Evolutionary conservation across 2,329 filamentous ascomycete genomes (phyloP), one percentile per base, ranked within the genome.

Genomic region (Domatiomyces globalis): DNA sequence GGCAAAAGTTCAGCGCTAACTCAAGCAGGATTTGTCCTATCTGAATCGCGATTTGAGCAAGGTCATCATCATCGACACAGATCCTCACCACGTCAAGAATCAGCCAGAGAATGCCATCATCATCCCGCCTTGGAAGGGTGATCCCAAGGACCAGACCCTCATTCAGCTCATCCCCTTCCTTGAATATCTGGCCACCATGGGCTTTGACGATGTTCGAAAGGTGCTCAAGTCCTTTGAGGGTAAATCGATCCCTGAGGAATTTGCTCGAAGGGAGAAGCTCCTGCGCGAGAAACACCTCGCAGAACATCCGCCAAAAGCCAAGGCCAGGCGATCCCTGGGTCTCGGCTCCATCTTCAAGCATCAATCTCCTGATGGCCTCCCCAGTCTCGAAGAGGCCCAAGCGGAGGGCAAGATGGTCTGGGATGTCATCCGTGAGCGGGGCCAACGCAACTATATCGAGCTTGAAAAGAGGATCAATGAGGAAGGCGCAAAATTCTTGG

Each of bases 61-160:
- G 72, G 87, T 94, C 47, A 87, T 98, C 65, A 82, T 98, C 61
- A 78, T 98, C 63, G 92, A 98, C 67, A 95, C 87, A 46, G 83
- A 94, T 58, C 71, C 83, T 42, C 73, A 79, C 43, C 87, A 95
- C 63, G 86, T 90, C 54, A 84, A 85, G 62, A 79, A 84, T 58
- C 92, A 98, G 65, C 92, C 92, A n/a, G 87, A 95, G 63, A 98
- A 98, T 68, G 87, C 92, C 58, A 92, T 98, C 60, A 73, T 96
- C 46, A 73, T 98, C 27, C 81, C 87, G 27, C 88, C 89, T 61
- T 98, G 92, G 92, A 85, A 77, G 51, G 92, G 92, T 33, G 78
- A 94, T 59, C 70, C 81, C 46, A 79, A 82, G 61, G 90, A 98
- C 68, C 87, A 82, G 65, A 86, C 87, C 46, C 83, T 98, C 9